phyloP scores from a whole-genome alignment of 305 asterid species.

The Lippia alba region DNA sequence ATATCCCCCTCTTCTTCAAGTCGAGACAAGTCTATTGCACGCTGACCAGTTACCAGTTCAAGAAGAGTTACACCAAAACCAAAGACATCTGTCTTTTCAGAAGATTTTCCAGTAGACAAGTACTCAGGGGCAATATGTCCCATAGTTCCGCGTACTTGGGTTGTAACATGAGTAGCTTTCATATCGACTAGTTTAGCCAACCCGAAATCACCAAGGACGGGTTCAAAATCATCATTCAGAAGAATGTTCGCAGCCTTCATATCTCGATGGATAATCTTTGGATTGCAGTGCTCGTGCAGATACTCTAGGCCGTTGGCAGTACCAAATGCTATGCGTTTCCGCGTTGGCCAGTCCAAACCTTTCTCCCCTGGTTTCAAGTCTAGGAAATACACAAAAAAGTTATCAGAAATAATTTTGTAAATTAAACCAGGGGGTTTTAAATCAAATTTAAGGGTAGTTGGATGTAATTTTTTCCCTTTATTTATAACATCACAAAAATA shows the following conservation, averaged over 20 bases:
- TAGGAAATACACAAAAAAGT: slow-evolving; percentile 21
- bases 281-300: slow-evolving; percentile 89
- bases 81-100: slow-evolving; percentile 86
- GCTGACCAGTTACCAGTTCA: slow-evolving; percentile 87
- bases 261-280: slow-evolving; percentile 89
- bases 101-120: slow-evolving; percentile 85
- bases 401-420: no score
- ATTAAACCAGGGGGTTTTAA: no score
- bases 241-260: slow-evolving; percentile 94
- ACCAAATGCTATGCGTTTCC: slow-evolving; percentile 78
- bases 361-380: slow-evolving; percentile 83
- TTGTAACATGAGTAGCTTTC: slow-evolving; percentile 76
- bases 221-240: slow-evolving; percentile 71
- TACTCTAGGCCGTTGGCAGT: slow-evolving; percentile 93
- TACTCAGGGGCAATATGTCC: slow-evolving; percentile 97
- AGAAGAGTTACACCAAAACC: slow-evolving; percentile 92
- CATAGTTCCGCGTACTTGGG: slow-evolving; percentile 96
- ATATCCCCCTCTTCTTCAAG: slow-evolving; percentile 96
- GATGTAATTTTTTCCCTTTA: no score
- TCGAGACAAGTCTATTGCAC: slow-evolving; percentile 85
- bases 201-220: slow-evolving; percentile 94
- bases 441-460: no score
- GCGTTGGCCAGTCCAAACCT: slow-evolving; percentile 75
- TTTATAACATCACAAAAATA: neutral
- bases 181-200: slow-evolving; percentile 79